Base-by-base conservation (phyloP, 352 stramenopile species). In the Globisporangium barbulae region DNA sequence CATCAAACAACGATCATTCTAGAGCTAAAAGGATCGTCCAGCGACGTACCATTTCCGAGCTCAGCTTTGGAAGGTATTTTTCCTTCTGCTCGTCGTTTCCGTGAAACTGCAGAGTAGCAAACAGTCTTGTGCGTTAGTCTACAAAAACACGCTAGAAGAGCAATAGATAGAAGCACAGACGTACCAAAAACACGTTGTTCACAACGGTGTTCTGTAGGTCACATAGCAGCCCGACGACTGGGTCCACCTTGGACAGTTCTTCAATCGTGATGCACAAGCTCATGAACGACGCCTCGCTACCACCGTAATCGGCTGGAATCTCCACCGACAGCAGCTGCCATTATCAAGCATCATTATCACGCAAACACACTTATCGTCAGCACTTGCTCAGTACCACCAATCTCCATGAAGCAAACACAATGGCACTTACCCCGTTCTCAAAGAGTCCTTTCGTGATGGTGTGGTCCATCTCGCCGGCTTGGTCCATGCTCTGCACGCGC, bases 181-280 rank as follows among this genome's bases (percentile, higher is more conserved):
- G 28, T 60, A 94, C 83, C 67, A 94, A 17, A 60, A 99, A 94
- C 22, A 98, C 93, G 74, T 99, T 99, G 77, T 98, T 99, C 22
- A 97, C 85, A 61, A 97, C 84, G 0, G 87, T 97, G 69, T 96
- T 96, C 70, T 99, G 97, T 63, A 99, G 89, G 59, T 99, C 97
- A 12, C 97, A 96, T 22, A 98, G 78, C 41, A 99, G 88, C 8
- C 89, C 90, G 2, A 99, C 91, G 2, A 92, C 91, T 5, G 96
- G 94, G 69, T 99, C 97, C 17, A 99, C 88, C 64, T 97, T 92
- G 8, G 93, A 97, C 22, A 99, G 75, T 82, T 99, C 96, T 76
- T 99, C 96, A 39, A 99, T 97, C 12, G 94, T 97, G 47, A 99
- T 81, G 62, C 91, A 97, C 22, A 97, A 80, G 30, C 84, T 94